Conservation (phyloP, 2,329 filamentous ascomycete genomes). For the Volutella citrinella region DNA sequence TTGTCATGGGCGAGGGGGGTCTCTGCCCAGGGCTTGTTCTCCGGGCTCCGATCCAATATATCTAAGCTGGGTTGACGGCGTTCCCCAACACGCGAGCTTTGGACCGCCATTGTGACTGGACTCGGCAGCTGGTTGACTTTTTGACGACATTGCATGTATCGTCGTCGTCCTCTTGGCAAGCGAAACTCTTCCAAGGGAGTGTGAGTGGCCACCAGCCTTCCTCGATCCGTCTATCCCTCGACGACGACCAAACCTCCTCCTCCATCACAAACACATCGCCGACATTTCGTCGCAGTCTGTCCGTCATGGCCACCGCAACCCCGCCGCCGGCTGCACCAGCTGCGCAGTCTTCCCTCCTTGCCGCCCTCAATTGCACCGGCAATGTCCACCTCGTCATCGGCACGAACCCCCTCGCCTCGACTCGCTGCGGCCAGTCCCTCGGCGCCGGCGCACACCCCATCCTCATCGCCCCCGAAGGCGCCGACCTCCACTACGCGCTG, state of each 20-base stretch:
- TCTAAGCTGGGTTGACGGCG: neutral
- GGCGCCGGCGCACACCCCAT: slow-evolving; percentile 79
- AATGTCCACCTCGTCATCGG: slow-evolving; percentile 85
- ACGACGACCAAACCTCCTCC: neutral
- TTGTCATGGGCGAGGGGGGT: neutral
- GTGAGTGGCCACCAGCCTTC: neutral
- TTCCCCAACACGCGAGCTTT: neutral
- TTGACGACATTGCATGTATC: no score
- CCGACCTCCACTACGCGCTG: slow-evolving; percentile 55
- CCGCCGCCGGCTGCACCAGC: slow-evolving; percentile 13
- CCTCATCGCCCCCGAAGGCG: slow-evolving; percentile 67
- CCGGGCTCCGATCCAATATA: no score
- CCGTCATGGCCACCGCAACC: neutral
- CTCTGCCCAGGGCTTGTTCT: neutral
- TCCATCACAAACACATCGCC: neutral
- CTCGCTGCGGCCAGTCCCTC: slow-evolving; percentile 76
- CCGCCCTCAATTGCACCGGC: slow-evolving; percentile 65
- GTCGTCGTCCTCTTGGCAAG: no score
- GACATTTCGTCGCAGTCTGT: neutral
- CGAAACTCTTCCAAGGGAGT: no score
- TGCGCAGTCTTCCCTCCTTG: slow-evolving; percentile 55
- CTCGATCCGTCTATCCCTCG: neutral
- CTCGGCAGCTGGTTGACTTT: no score
- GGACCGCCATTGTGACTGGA: neutral
- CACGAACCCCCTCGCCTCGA: slow-evolving; percentile 80